Percentiles rank a stretch among this genome's conserved stretches.
phyloP scores from a whole-genome alignment of 495 filamentous ascomycete genomes.

The Penicillium riverlandense region DNA sequence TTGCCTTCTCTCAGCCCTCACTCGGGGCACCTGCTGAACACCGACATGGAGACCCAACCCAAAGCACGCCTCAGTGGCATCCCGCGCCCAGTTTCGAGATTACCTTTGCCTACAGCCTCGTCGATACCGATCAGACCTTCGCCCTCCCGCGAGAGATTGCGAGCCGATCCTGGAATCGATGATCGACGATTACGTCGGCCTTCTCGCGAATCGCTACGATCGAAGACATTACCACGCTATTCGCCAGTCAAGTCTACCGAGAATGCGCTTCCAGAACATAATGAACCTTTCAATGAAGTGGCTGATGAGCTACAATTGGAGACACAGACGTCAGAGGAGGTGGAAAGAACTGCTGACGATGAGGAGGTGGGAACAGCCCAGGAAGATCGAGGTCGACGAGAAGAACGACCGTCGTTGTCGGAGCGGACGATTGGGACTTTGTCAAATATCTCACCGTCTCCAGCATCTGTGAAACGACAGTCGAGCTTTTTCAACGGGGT shows the following conservation, averaged over 20 bases:
- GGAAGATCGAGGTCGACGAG: slow-evolving; percentile 27
- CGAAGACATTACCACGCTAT: slow-evolving; percentile 25
- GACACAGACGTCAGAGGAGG: slow-evolving; percentile 8
- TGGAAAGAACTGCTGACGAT: slow-evolving; percentile 8
- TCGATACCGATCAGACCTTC: slow-evolving; percentile 34
- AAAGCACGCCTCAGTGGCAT: slow-evolving; percentile 29
- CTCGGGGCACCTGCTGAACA: not conserved
- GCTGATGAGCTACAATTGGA: slow-evolving; percentile 1
- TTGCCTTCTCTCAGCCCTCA: not conserved
- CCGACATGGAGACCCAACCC: slow-evolving; percentile 29
- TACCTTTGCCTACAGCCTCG: slow-evolving; percentile 34
- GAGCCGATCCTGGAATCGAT: slow-evolving; percentile 34
- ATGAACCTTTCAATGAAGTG: slow-evolving; percentile 9
- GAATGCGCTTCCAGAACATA: slow-evolving; percentile 7
- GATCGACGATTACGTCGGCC: slow-evolving; percentile 29
- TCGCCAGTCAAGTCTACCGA: slow-evolving; percentile 16
- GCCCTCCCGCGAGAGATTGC: slow-evolving; percentile 37
- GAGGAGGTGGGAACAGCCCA: slow-evolving; percentile 8
- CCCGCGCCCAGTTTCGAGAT: slow-evolving; percentile 33
- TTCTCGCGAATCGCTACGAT: slow-evolving; percentile 34
- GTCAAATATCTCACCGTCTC: slow-evolving; percentile 56
- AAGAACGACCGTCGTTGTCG: slow-evolving; percentile 48
- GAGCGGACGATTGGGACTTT: slow-evolving; percentile 65
- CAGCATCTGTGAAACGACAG: slow-evolving; percentile 44
- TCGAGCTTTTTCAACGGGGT: slow-evolving; percentile 56